These are phyloP conservation scores for Candida cerambycidarum DNA, from an alignment of 805 yeast genomes.

Conservation along the genomic window DNA sequence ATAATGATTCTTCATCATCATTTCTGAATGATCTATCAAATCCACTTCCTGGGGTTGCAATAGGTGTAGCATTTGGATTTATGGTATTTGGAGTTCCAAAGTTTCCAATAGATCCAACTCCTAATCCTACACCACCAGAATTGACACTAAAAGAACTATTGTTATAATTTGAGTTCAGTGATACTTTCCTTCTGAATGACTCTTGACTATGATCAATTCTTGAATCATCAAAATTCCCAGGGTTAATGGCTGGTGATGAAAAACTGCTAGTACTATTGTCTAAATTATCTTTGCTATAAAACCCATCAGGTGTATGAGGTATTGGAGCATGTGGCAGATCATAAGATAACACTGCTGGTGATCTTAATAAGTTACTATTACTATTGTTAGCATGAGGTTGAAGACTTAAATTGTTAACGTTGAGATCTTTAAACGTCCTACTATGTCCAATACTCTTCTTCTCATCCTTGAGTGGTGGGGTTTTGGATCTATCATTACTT, in stretches of 20 bases:
- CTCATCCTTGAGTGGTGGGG: constrained; percentile 14
- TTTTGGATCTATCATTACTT: constrained; percentile 8
- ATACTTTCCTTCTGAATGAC: constrained; percentile 8
- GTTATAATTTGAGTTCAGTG: background rate
- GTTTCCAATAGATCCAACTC: background rate
- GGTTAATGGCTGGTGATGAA: constrained; percentile 17
- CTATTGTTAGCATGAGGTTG: background rate
- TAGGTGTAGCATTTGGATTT: too few relatives aligned
- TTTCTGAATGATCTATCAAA: background rate
- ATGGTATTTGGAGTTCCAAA: background rate
- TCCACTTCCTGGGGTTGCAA: constrained; percentile 14
- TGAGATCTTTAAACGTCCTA: constrained; percentile 14
- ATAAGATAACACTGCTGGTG: constrained; percentile 13
- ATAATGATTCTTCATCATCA: constrained; percentile 47
- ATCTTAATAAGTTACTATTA: constrained; percentile 8
- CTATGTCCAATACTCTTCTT: constrained; percentile 12
- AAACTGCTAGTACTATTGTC: constrained; percentile 15
- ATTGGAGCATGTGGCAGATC: constrained; percentile 1
- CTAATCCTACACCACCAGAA: background rate
- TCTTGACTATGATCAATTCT: constrained; percentile 16
- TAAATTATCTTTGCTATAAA: constrained; percentile 10
- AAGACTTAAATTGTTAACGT: constrained; percentile 11
- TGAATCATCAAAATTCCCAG: constrained; percentile 13
- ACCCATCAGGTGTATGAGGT: constrained; percentile 26
- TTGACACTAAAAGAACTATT: constrained; percentile 5